These are phyloP conservation scores for Sordaria brevicollis DNA, from an alignment of 495 filamentous ascomycete species.

Conservation along the genomic window DNA sequence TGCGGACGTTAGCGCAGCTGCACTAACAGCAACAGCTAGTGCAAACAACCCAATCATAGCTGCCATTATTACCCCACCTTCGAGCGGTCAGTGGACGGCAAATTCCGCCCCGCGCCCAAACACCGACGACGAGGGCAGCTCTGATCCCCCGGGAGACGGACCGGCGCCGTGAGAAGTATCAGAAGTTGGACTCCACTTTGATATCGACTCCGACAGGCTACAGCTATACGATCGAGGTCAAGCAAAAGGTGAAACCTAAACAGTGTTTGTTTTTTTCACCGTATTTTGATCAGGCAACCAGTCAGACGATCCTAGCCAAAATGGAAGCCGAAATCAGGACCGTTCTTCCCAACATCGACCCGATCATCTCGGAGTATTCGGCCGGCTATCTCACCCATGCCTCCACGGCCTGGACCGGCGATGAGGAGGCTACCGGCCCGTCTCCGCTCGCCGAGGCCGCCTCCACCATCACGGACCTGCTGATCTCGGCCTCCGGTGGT, in stretches of 20 bases:
- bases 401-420: conserved; percentile 67
- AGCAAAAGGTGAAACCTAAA: not conserved
- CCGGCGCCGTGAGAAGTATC: not conserved
- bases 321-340: conserved; percentile 92
- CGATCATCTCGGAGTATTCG: conserved; percentile 83
- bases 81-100: not conserved
- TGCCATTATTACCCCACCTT: not conserved
- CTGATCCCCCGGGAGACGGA: not conserved
- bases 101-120: not conserved
- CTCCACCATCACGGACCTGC: conserved; percentile 67
- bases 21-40: not conserved
- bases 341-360: conserved; percentile 81
- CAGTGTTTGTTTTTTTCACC: not conserved
- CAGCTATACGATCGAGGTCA: not conserved
- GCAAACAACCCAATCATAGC: not conserved
- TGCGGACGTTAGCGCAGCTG: not conserved
- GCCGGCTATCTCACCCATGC: conserved; percentile 92
- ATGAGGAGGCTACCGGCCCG: conserved; percentile 54
- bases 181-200: not conserved
- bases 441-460: conserved; percentile 80
- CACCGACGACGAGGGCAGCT: not conserved
- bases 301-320: not conserved
- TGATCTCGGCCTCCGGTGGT: conserved; percentile 84
- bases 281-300: not conserved
- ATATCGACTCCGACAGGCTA: not conserved